Evolutionary conservation across 352 stramenopile species (phyloP).

Genomic region (Pythium coloratum): DNA sequence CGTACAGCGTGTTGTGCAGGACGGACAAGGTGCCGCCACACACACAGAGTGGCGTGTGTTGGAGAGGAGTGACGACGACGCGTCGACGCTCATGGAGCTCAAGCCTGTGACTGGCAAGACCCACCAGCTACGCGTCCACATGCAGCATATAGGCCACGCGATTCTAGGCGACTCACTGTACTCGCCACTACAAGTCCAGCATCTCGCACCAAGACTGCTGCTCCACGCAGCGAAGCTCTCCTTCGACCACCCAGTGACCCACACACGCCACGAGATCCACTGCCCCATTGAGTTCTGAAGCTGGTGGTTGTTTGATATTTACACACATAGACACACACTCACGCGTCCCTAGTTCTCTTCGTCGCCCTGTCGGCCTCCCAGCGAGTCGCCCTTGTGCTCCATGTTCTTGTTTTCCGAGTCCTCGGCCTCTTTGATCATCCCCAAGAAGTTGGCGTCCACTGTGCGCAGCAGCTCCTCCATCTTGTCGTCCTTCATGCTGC

Average conservation of each 20-base stretch:
- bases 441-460: slow-evolving; percentile 93
- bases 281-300: neutral
- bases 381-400: slow-evolving; percentile 67
- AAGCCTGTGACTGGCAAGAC: slow-evolving; percentile 83
- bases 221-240: slow-evolving; percentile 18
- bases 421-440: slow-evolving; percentile 96
- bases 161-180: slow-evolving; percentile 94
- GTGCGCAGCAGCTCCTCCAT: slow-evolving; percentile 94
- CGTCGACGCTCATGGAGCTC: slow-evolving; percentile 59
- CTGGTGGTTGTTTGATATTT: neutral
- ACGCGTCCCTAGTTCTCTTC: slow-evolving; percentile 26
- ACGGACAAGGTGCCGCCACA: slow-evolving; percentile 16
- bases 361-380: slow-evolving; percentile 34
- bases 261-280: slow-evolving; percentile 10
- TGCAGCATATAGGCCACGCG: slow-evolving; percentile 88
- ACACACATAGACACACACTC: neutral
- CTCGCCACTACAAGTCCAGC: slow-evolving; percentile 39
- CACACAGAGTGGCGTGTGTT: slow-evolving; percentile 38
- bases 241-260: slow-evolving; percentile 20
- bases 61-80: slow-evolving; percentile 17
- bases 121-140: slow-evolving; percentile 95
- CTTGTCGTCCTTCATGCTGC: slow-evolving; percentile 86
- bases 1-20: slow-evolving; percentile 47
- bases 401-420: slow-evolving; percentile 91
- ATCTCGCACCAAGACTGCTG: slow-evolving; percentile 40